A percentile compares a stretch with the other conserved stretches of the same genome.
Conservation (phyloP, 179 eudicot genomes). For the Pouteria campechiana region DNA sequence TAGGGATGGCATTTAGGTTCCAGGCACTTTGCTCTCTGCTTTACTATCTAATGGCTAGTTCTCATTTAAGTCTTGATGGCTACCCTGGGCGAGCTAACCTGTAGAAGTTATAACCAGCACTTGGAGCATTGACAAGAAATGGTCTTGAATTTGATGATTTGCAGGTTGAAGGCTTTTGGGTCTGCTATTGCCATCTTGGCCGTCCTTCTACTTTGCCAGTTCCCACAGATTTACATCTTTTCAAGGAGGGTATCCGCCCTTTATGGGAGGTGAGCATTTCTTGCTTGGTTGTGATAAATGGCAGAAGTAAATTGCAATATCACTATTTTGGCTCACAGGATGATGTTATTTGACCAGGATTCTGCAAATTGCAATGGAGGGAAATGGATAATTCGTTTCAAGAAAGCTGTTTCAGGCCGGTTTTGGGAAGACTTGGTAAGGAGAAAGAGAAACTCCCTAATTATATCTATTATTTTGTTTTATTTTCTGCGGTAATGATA, state of each 20-base stretch:
- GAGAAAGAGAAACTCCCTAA: not conserved
- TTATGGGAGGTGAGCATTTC: slow-evolving; percentile 72
- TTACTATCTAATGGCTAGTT: too few relatives aligned
- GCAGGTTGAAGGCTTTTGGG: slow-evolving; percentile 99
- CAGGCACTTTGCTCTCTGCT: too few relatives aligned
- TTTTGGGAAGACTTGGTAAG: slow-evolving; percentile 98
- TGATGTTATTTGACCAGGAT: slow-evolving; percentile 36
- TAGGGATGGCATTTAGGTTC: too few relatives aligned
- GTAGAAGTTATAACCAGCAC: too few relatives aligned
- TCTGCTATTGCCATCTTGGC: slow-evolving; percentile 85
- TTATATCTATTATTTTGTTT: not conserved
- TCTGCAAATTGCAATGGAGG: slow-evolving; percentile 96
- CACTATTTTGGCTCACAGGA: not conserved
- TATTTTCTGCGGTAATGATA: too few relatives aligned
- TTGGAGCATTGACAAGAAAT: too few relatives aligned
- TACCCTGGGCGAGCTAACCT: too few relatives aligned
- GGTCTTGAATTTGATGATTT: slow-evolving; percentile 4
- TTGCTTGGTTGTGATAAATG: too few relatives aligned
- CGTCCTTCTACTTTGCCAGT: slow-evolving; percentile 79
- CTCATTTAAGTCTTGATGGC: too few relatives aligned
- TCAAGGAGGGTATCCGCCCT: slow-evolving; percentile 95
- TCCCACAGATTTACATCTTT: slow-evolving; percentile 95
- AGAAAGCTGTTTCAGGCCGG: slow-evolving; percentile 86
- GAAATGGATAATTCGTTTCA: slow-evolving; percentile 94
- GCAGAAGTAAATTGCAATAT: too few relatives aligned